Conservation (phyloP, 495 filamentous ascomycete genomes). For the Penicillium mononematosum region DNA sequence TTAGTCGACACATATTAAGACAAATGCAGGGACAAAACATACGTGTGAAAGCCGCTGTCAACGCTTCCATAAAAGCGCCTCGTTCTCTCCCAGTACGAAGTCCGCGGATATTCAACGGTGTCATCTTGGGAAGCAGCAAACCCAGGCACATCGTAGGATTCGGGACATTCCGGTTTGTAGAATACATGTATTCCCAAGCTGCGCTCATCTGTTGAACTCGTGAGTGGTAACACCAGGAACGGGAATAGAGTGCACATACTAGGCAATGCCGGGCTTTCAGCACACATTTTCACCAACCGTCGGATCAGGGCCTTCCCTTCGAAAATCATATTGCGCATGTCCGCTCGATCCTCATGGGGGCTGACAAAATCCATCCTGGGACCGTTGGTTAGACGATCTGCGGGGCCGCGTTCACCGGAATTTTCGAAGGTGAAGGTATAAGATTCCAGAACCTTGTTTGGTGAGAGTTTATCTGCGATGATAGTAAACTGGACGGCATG, state of each 20-base stretch:
- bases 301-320: background rate
- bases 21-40: background rate
- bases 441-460: too few species aligned
- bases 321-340: background rate
- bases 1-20: background rate
- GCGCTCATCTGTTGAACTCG: background rate
- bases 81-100: background rate
- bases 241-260: background rate
- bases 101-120: background rate
- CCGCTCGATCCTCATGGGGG: background rate
- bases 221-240: background rate
- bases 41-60: conserved; percentile 5
- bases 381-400: background rate
- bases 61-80: background rate
- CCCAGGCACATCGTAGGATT: background rate
- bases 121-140: background rate
- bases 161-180: background rate
- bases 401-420: background rate
- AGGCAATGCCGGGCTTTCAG: background rate
- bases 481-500: too few species aligned
- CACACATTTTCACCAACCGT: background rate
- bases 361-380: background rate
- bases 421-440: conserved; percentile 3
- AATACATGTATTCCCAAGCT: background rate
- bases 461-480: too few species aligned